Percentiles rank a stretch among this genome's conserved stretches.
Evolutionary conservation across 2,329 filamentous ascomycete genomes (phyloP).

Genomic region (Diaporthe aspalathi): DNA sequence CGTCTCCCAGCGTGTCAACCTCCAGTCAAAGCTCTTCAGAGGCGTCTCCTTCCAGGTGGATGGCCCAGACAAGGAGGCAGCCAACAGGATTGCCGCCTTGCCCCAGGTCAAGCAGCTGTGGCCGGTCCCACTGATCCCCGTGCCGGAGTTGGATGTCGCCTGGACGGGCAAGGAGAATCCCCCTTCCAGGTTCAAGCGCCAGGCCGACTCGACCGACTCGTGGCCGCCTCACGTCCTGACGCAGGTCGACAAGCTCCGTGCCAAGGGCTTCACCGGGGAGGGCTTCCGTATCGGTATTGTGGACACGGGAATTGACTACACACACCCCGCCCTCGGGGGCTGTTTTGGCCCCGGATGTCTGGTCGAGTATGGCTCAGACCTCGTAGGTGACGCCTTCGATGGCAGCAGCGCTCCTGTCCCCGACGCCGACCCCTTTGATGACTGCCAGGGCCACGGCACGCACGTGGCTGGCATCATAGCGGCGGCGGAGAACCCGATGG

Average conservation of each 20-base stretch:
- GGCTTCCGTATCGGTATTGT: constrained; percentile 57
- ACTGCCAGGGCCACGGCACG: constrained; percentile 57
- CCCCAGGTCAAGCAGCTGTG: constrained; percentile 47
- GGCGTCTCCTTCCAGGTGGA: constrained; percentile 42
- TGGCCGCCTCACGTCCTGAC: constrained; percentile 47
- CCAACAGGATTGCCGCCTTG: constrained; percentile 42
- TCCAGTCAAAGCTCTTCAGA: constrained; percentile 42
- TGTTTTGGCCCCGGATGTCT: constrained; percentile 63
- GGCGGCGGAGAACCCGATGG: constrained; percentile 52
- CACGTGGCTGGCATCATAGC: constrained; percentile 60
- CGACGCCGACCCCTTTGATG: constrained; percentile 54
- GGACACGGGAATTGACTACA: constrained; percentile 59
- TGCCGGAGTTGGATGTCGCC: constrained; percentile 27
- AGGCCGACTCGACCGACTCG: constrained; percentile 32
- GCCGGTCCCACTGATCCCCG: constrained; percentile 44
- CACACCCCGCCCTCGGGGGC: constrained; percentile 62
- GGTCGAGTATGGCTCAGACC: constrained; percentile 59
- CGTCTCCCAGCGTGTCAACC: constrained; percentile 39
- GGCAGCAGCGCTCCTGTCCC: constrained; percentile 46
- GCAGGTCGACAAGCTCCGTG: constrained; percentile 55
- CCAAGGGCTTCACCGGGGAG: constrained; percentile 56
- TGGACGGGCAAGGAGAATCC: constrained; percentile 13
- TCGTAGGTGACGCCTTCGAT: constrained; percentile 54
- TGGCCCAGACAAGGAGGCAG: constrained; percentile 30
- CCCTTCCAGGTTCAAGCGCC: constrained; percentile 24